Evolutionary conservation across 345 rosid species (phyloP), one percentile per base, ranked within the genome.

Genomic region (Melaleuca alternifolia): DNA sequence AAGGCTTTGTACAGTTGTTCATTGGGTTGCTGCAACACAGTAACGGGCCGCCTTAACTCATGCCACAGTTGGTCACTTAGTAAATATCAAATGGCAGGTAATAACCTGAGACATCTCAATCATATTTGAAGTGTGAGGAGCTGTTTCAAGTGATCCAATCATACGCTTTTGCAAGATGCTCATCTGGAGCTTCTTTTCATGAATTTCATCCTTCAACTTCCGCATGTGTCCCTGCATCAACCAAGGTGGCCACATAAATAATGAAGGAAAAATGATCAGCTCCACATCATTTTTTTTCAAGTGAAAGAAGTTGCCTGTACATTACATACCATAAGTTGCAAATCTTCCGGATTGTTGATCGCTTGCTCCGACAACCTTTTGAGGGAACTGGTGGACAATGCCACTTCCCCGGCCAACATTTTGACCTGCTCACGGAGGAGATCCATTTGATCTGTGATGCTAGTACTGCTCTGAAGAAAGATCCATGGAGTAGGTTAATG

Each of bases 361-460:
- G 88, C 93, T 90, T 92, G 91, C 87, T 93, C 95, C 12, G 90
- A 92, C 83, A 94, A 89, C 88, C 97, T 91, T 90, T 94, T 94
- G 87, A 94, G 88, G 83, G 96, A 90, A 87, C 97, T 93, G 54
- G 91, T 91, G 56, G 91, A 92, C 85, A 93, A 91, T 62, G 97
- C 97, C 86, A 94, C 92, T 88, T 94, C 97, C 76, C 93, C 97
- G 16, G 95, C 96, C 87, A 94, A 90, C 94, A 93, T 89, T 89
- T 94, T 94, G 89, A 93, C 90, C 87, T 94, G 97, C 93, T 94
- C 97, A 41, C 88, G 91, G 52, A 94, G 96, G 86, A 94, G 96
- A 87, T 94, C 97, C 95, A 92, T 93, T 90, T 94, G 96, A 91
- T 93, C 95, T 26, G 94, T 88, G 85, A 93, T 89, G 65, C 95